Evolutionary conservation across 208 protist species (phyloP).

Genomic region (Acanthamoeba royreba): DNA sequence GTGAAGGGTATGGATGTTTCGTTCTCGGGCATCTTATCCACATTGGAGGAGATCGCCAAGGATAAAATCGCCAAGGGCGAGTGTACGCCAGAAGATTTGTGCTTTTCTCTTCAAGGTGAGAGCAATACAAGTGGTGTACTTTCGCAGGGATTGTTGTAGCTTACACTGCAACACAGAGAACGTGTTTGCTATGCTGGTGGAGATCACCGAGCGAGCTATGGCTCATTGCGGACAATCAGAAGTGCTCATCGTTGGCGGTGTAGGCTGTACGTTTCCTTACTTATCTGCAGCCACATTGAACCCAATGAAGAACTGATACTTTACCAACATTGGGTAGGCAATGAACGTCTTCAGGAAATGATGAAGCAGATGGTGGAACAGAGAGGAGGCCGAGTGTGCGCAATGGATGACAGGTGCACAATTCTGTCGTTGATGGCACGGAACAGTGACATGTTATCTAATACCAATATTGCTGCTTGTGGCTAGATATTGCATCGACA

Average conservation of each 20-base stretch:
- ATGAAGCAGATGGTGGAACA: conserved; percentile 90
- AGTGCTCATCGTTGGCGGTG: conserved; percentile 98
- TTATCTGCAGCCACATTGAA: not conserved
- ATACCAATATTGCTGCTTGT: too few relatives aligned
- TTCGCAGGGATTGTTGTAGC: not conserved
- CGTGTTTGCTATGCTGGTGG: conserved; percentile 98
- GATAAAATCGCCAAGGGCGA: conserved; percentile 67
- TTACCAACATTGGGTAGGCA: conserved; percentile 65
- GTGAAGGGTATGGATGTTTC: conserved; percentile 97
- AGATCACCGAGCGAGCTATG: conserved; percentile 99
- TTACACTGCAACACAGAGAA: too few relatives aligned
- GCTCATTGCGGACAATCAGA: conserved; percentile 92
- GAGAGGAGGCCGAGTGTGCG: conserved; percentile 86
- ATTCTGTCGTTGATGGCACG: not conserved
- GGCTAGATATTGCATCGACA: conserved; percentile 98
- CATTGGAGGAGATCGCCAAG: conserved; percentile 82
- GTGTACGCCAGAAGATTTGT: conserved; percentile 94
- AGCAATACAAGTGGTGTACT: not conserved
- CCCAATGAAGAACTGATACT: not conserved
- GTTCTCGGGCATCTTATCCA: conserved; percentile 93
- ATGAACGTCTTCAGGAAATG: conserved; percentile 95
- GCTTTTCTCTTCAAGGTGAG: conserved; percentile 95
- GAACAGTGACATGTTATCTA: not conserved
- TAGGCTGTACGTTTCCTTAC: conserved; percentile 89
- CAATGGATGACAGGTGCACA: conserved; percentile 88